A percentile compares a stretch with the other conserved stretches of the same genome.
Conservation (phyloP, 352 stramenopile species). For the Pythium chondricola region DNA sequence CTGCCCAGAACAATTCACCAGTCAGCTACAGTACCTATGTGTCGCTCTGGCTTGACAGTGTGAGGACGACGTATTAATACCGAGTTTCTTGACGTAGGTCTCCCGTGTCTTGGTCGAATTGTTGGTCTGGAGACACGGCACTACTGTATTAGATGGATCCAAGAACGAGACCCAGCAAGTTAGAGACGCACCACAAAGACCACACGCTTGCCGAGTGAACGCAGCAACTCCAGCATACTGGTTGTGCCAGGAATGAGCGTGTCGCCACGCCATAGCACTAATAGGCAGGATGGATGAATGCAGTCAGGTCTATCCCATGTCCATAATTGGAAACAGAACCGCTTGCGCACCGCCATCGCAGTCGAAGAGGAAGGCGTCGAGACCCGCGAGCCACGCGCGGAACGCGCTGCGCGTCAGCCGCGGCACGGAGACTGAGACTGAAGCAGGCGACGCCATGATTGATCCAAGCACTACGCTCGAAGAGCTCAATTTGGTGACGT, state of each 20-base stretch:
- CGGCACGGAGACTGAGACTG: background rate
- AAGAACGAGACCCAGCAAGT: background rate
- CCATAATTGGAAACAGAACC: background rate
- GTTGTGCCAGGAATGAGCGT: slow-evolving; percentile 57
- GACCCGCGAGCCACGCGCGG: slow-evolving; percentile 38
- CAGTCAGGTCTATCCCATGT: background rate
- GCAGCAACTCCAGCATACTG: slow-evolving; percentile 56
- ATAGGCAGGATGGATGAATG: background rate
- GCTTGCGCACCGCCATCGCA: slow-evolving; percentile 61
- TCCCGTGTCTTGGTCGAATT: slow-evolving; percentile 81
- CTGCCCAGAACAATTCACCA: slow-evolving; percentile 19
- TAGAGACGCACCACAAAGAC: slow-evolving; percentile 74
- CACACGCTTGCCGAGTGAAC: slow-evolving; percentile 71
- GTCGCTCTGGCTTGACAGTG: too few species aligned
- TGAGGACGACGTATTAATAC: slow-evolving; percentile 15
- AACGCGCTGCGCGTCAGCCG: slow-evolving; percentile 3
- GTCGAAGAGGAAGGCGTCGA: slow-evolving; percentile 79
- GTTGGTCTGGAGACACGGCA: slow-evolving; percentile 55
- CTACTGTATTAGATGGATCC: background rate
- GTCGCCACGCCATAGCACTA: slow-evolving; percentile 35
- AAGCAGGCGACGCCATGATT: slow-evolving; percentile 36
- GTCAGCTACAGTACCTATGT: too few species aligned
- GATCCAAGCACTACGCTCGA: background rate
- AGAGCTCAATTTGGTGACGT: too few species aligned
- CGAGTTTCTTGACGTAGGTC: slow-evolving; percentile 82